Conservation (phyloP, 1,284 basidiomycete genomes). For the Volvariella volvacea region DNA sequence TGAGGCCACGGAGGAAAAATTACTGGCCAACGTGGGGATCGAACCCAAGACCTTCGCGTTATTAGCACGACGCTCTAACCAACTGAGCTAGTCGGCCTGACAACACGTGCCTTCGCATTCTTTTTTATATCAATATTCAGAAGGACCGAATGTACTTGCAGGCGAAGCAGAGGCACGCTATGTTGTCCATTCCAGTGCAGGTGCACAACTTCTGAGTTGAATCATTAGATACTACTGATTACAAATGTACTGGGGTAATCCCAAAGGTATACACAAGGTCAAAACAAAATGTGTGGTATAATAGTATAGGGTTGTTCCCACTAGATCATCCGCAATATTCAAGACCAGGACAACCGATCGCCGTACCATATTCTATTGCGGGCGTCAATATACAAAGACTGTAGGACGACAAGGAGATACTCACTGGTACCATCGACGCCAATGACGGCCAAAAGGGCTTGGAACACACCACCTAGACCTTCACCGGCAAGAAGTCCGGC, state of each 20-base stretch:
- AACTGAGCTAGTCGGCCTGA: conserved; percentile 9
- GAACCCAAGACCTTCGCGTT: conserved; percentile 10
- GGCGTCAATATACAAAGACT: too few relatives aligned
- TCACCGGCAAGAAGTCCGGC: conserved; percentile 62
- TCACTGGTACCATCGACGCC: conserved; percentile 42
- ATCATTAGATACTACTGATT: too few relatives aligned
- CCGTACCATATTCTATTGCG: conserved; percentile 34
- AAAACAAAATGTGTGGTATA: too few relatives aligned
- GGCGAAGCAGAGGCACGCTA: too few relatives aligned
- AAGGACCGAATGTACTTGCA: too few relatives aligned
- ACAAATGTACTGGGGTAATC: too few relatives aligned
- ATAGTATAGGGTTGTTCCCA: too few relatives aligned
- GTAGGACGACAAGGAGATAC: too few relatives aligned
- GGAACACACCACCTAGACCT: conserved; percentile 63
- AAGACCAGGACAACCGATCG: conserved; percentile 42
- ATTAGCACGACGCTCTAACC: conserved; percentile 9
- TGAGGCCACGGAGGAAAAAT: neutral
- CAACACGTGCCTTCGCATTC: neutral
- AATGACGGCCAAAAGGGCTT: conserved; percentile 46
- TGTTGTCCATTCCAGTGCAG: too few relatives aligned
- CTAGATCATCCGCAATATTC: conserved; percentile 43
- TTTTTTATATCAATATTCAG: neutral
- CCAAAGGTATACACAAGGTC: too few relatives aligned
- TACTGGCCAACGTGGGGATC: conserved; percentile 8
- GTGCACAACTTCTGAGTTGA: too few relatives aligned